These are phyloP conservation scores for Talaromyces amestolkiae DNA, from an alignment of 2,329 filamentous ascomycete genomes.

Conservation along the genomic window DNA sequence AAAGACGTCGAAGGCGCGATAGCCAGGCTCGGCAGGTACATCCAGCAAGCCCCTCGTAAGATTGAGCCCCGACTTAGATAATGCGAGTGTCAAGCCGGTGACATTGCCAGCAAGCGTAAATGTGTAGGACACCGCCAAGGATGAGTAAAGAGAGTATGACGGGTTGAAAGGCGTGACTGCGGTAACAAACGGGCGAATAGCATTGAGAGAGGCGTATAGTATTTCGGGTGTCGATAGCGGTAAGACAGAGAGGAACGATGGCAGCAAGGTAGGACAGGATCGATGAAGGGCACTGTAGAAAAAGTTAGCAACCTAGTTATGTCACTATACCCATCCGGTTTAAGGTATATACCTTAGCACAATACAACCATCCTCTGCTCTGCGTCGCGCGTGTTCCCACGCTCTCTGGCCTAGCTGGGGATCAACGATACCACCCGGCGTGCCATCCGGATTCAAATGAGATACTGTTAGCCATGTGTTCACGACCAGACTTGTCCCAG, in stretches of 20 bases:
- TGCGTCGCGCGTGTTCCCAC: slow-evolving; percentile 92
- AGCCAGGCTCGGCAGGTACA: slow-evolving; percentile 74
- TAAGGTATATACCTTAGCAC: slow-evolving; percentile 69
- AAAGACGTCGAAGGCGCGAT: slow-evolving; percentile 94
- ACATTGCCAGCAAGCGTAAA: slow-evolving; percentile 78
- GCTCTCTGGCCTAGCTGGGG: slow-evolving; percentile 72
- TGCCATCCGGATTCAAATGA: slow-evolving; percentile 66
- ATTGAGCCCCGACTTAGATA: slow-evolving; percentile 87
- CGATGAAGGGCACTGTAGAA: slow-evolving; percentile 73
- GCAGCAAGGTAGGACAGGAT: slow-evolving; percentile 79
- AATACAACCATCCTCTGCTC: slow-evolving; percentile 94
- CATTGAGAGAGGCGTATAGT: slow-evolving; percentile 75
- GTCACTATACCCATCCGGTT: neutral
- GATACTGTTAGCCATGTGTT: slow-evolving; percentile 91
- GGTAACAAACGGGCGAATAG: slow-evolving; percentile 79
- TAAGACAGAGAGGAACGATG: slow-evolving; percentile 75
- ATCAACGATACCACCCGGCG: slow-evolving; percentile 76
- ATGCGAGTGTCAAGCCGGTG: slow-evolving; percentile 68
- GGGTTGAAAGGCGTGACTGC: slow-evolving; percentile 87
- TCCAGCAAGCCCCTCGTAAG: slow-evolving; percentile 75
- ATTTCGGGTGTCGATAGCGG: slow-evolving; percentile 74
- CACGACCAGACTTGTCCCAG: slow-evolving; percentile 85
- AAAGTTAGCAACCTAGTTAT: neutral
- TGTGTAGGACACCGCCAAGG: slow-evolving; percentile 76
- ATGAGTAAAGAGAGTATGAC: slow-evolving; percentile 75